A percentile compares a stretch with the other conserved stretches of the same genome.
Evolutionary conservation across 768 basidiomycete genomes (phyloP).

Genomic region (Xanthoconium stramineum): DNA sequence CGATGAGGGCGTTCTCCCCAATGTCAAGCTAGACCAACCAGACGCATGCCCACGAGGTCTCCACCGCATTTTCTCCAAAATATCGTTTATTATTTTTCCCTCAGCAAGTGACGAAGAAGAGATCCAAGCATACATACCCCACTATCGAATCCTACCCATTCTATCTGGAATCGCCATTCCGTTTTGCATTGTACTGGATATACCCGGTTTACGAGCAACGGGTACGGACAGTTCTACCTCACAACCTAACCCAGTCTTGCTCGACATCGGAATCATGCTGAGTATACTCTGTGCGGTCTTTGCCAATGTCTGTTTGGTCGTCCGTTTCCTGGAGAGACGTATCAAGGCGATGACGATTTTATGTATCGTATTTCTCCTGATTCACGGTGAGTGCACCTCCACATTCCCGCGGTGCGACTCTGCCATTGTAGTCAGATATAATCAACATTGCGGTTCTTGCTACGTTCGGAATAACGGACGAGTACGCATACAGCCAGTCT

Average conservation of each 20-base stretch:
- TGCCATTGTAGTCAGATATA: slow-evolving; percentile 44
- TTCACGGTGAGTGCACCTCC: slow-evolving; percentile 54
- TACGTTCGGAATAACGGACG: slow-evolving; percentile 62
- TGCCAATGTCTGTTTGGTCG: slow-evolving; percentile 65
- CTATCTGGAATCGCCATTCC: slow-evolving; percentile 67
- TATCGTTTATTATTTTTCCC: slow-evolving; percentile 13
- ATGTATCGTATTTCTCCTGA: slow-evolving; percentile 59
- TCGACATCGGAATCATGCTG: slow-evolving; percentile 59
- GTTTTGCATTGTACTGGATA: slow-evolving; percentile 78
- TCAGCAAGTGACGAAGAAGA: slow-evolving; percentile 23
- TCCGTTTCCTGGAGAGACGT: slow-evolving; percentile 68
- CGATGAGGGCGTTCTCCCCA: neutral
- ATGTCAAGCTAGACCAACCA: neutral
- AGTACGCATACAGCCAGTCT: slow-evolving; percentile 65
- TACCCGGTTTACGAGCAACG: slow-evolving; percentile 74
- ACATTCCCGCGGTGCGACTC: neutral
- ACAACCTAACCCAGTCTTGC: slow-evolving; percentile 50
- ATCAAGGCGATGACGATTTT: slow-evolving; percentile 61
- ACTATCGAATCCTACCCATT: slow-evolving; percentile 63
- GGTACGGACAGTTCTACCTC: slow-evolving; percentile 40
- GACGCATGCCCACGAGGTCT: neutral
- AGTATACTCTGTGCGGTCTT: slow-evolving; percentile 66
- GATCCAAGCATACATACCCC: slow-evolving; percentile 42
- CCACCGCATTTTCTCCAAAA: neutral
- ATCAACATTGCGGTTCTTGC: slow-evolving; percentile 62